A percentile compares a stretch with the other conserved stretches of the same genome.
phyloP scores from a whole-genome alignment of 345 rosid genomes.

The Citrus sp. region DNA sequence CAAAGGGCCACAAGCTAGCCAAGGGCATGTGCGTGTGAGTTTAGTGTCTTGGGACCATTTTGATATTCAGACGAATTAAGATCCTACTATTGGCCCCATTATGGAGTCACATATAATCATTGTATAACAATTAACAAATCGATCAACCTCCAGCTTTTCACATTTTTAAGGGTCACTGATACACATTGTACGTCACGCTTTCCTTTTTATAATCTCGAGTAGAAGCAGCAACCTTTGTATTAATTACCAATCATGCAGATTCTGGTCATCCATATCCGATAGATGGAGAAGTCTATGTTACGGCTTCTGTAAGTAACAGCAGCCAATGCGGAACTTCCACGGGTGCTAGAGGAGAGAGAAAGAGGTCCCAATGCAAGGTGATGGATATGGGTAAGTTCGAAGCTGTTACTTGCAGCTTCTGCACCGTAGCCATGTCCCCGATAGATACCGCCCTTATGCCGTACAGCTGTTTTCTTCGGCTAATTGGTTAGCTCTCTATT shows the following conservation, averaged over 20 bases:
- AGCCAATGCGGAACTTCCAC: too few relatives aligned
- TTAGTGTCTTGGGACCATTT: conserved; percentile 41
- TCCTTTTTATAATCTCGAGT: background rate
- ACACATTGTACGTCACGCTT: background rate
- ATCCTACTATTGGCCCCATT: conserved; percentile 29
- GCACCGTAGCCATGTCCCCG: background rate
- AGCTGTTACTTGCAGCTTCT: too few relatives aligned
- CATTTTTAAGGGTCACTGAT: conserved; percentile 11
- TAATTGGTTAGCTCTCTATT: background rate
- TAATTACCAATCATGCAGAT: background rate
- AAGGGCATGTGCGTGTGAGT: conserved; percentile 45
- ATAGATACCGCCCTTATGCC: background rate
- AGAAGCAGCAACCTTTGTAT: background rate
- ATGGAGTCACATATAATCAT: conserved; percentile 18
- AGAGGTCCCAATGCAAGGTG: too few relatives aligned
- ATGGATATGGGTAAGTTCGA: too few relatives aligned
- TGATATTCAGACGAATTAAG: conserved; percentile 25
- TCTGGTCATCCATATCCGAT: background rate
- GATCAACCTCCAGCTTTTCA: conserved; percentile 13
- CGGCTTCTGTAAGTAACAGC: too few relatives aligned
- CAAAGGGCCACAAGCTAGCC: conserved; percentile 53
- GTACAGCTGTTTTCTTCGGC: background rate
- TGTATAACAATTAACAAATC: background rate
- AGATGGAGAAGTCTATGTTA: background rate
- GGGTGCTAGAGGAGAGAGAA: too few relatives aligned